phyloP scores from a whole-genome alignment of 257 asterid genomes.

The Salvia rosmarinus region DNA sequence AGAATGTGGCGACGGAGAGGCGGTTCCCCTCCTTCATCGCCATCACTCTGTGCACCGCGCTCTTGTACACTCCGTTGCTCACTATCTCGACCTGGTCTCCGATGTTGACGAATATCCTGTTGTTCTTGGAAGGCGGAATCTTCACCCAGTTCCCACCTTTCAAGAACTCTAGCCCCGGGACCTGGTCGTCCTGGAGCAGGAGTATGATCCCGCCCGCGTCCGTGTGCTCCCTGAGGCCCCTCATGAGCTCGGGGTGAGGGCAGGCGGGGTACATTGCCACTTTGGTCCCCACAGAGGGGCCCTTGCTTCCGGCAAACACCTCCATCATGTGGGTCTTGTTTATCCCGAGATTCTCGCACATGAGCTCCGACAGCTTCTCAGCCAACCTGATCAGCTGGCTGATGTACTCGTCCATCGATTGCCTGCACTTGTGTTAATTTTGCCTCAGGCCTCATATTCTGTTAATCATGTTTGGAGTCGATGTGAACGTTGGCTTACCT shows the following conservation, averaged over 20 bases:
- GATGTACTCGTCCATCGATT: constrained; percentile 63
- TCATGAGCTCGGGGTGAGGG: constrained; percentile 61
- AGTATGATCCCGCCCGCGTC: constrained; percentile 94
- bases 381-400: constrained; percentile 65
- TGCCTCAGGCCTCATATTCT: not conserved
- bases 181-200: constrained; percentile 83
- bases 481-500: no score
- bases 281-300: constrained; percentile 81
- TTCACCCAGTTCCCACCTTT: constrained; percentile 80
- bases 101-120: constrained; percentile 65
- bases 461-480: no score
- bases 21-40: constrained; percentile 71
- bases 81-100: constrained; percentile 86
- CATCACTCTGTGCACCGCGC: constrained; percentile 73
- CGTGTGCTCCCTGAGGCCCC: constrained; percentile 90
- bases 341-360: constrained; percentile 77
- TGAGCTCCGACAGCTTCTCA: constrained; percentile 68
- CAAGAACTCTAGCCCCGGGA: constrained; percentile 83
- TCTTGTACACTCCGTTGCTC: constrained; percentile 79
- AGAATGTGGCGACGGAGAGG: constrained; percentile 88
- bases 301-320: constrained; percentile 64
- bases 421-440: constrained; percentile 57
- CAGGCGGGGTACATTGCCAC: constrained; percentile 82
- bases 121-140: constrained; percentile 82
- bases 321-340: constrained; percentile 62